Percentiles rank a stretch among this genome's conserved stretches.
phyloP scores from a whole-genome alignment of 331 rosid genomes.

The Rhamnella rubrinervis region DNA sequence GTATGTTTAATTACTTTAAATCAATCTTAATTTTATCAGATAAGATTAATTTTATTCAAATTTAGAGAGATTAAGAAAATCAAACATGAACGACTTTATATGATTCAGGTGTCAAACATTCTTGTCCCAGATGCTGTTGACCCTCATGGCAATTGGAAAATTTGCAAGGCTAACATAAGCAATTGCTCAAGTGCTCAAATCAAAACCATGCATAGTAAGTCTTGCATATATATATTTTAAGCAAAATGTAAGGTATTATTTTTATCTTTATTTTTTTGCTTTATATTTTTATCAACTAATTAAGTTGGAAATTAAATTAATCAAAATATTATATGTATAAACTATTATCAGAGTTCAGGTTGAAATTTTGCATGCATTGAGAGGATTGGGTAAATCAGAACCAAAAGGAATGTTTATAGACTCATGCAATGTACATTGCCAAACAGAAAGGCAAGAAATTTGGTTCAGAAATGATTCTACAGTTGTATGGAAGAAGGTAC shows the following conservation, averaged over 20 bases:
- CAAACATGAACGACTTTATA: not conserved
- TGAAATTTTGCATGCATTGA: constrained; percentile 62
- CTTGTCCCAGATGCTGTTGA: constrained; percentile 90
- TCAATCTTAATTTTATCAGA: too few relatives aligned
- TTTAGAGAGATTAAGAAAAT: constrained; percentile 23
- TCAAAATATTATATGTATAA: too few relatives aligned
- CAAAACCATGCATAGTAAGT: constrained; percentile 61
- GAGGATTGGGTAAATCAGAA: constrained; percentile 35
- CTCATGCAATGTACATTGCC: constrained; percentile 91
- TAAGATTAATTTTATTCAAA: too few relatives aligned
- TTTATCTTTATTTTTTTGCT: too few relatives aligned
- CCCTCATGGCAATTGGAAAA: constrained; percentile 73
- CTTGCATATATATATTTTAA: not conserved
- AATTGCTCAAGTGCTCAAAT: constrained; percentile 73
- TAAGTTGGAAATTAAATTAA: not conserved
- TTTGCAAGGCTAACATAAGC: constrained; percentile 75
- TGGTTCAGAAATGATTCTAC: constrained; percentile 81
- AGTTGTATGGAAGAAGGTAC: constrained; percentile 17
- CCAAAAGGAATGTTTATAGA: constrained; percentile 73
- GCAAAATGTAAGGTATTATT: not conserved
- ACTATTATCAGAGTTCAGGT: constrained; percentile 66
- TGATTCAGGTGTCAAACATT: constrained; percentile 37
- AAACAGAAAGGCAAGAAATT: constrained; percentile 84
- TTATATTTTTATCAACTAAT: not conserved
- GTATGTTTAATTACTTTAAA: not conserved